A percentile compares a stretch with the other conserved stretches of the same genome.
These are phyloP conservation scores for Naematelia aurantialba DNA, from an alignment of 768 basidiomycete genomes.

Conservation along the genomic window DNA sequence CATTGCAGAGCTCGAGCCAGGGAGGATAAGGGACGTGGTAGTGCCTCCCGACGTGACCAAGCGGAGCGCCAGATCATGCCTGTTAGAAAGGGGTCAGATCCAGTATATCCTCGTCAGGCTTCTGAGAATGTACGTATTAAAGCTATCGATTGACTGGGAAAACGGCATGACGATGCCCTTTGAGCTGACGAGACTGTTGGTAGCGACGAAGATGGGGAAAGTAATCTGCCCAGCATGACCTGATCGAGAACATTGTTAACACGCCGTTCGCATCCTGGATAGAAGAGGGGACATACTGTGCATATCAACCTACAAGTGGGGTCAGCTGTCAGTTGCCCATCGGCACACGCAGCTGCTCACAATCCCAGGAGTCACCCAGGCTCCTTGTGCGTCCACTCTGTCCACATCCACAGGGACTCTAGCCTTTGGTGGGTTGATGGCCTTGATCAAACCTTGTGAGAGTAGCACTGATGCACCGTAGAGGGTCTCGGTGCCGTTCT, in stretches of 20 bases:
- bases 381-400: conserved; percentile 60
- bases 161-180: neutral
- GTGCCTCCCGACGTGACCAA: neutral
- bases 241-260: neutral
- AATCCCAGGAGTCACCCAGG: conserved; percentile 66
- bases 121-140: neutral
- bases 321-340: neutral
- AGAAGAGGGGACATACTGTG: too few relatives aligned
- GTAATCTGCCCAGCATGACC: neutral
- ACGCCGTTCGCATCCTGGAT: too few relatives aligned
- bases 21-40: neutral
- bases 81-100: neutral
- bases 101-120: too few relatives aligned
- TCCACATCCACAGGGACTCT: conserved; percentile 34
- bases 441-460: conserved; percentile 61
- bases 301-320: neutral
- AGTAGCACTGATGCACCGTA: conserved; percentile 59
- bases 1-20: conserved; percentile 17
- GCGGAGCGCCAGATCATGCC: neutral
- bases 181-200: neutral
- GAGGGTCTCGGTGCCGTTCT: conserved; percentile 57
- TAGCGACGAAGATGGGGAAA: neutral
- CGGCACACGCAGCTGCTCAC: neutral
- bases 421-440: conserved; percentile 44
- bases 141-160: neutral